A percentile compares a stretch with the other conserved stretches of the same genome.
phyloP scores from a whole-genome alignment of 2,329 filamentous ascomycete genomes.

The Botrytis tulipae region DNA sequence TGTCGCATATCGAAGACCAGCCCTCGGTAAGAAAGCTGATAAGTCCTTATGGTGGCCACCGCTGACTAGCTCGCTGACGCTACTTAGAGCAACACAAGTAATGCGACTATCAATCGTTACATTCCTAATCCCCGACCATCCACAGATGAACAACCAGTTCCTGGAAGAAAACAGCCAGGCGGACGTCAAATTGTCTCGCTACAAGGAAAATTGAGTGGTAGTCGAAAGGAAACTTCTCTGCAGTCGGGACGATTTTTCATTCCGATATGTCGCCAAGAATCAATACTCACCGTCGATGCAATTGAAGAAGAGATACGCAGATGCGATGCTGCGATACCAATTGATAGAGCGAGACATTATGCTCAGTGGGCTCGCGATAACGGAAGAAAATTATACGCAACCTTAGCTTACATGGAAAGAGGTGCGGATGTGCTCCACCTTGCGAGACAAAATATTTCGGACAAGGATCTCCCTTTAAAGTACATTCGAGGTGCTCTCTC shows the following conservation, averaged over 20 bases:
- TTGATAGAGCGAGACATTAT: neutral
- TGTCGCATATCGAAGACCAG: neutral
- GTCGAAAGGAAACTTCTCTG: neutral
- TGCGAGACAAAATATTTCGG: conserved; percentile 22
- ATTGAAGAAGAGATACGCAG: conserved; percentile 22
- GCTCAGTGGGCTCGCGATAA: conserved; percentile 10
- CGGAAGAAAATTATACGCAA: conserved; percentile 24
- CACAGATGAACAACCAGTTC: neutral
- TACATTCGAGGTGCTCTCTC: neutral
- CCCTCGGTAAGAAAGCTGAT: neutral
- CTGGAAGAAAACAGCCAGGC: neutral
- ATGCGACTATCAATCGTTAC: neutral
- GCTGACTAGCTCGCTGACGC: neutral
- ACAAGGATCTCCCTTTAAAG: conserved; percentile 26
- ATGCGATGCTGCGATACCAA: conserved; percentile 1
- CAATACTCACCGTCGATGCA: conserved; percentile 19
- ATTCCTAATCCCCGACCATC: neutral
- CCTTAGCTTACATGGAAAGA: conserved; percentile 24
- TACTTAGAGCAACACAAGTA: neutral
- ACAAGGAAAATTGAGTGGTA: neutral
- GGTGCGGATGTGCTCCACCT: conserved; percentile 22
- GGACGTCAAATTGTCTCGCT: neutral
- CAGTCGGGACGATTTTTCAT: conserved; percentile 21
- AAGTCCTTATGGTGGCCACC: neutral
- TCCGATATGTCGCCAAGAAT: conserved; percentile 21